Percentiles rank a stretch among this genome's conserved stretches.
These are phyloP conservation scores for Aspergillus felis DNA, from an alignment of 2,329 filamentous ascomycete genomes.

Conservation along the genomic window DNA sequence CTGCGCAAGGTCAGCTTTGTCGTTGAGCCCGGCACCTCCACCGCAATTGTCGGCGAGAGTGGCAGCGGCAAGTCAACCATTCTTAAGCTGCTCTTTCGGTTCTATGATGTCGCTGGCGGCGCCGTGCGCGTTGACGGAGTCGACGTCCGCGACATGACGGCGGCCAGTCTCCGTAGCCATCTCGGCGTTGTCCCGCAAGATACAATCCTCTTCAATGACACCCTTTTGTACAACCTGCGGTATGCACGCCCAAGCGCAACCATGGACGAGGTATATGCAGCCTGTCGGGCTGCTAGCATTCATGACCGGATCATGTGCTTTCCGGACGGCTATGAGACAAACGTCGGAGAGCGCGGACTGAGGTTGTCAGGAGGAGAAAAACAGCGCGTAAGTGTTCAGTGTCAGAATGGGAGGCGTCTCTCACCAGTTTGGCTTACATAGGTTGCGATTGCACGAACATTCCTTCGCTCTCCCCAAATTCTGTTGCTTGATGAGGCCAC, in stretches of 20 bases:
- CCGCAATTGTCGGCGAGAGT: slow-evolving; percentile 56
- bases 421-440: neutral
- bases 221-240: slow-evolving; percentile 61
- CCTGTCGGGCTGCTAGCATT: slow-evolving; percentile 68
- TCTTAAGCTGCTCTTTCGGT: slow-evolving; percentile 52
- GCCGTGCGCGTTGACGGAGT: slow-evolving; percentile 52
- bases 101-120: slow-evolving; percentile 51
- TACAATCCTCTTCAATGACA: slow-evolving; percentile 60
- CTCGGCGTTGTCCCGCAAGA: slow-evolving; percentile 65
- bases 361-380: slow-evolving; percentile 50
- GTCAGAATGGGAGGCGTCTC: neutral
- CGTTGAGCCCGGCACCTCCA: slow-evolving; percentile 47
- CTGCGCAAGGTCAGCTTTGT: slow-evolving; percentile 52
- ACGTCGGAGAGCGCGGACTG: slow-evolving; percentile 76
- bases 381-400: slow-evolving; percentile 37
- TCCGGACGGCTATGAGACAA: slow-evolving; percentile 78
- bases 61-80: slow-evolving; percentile 56
- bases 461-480: slow-evolving; percentile 42
- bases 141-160: slow-evolving; percentile 55
- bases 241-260: slow-evolving; percentile 63
- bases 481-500: slow-evolving; percentile 51
- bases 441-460: slow-evolving; percentile 43
- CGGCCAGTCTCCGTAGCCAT: slow-evolving; percentile 54
- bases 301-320: slow-evolving; percentile 84
- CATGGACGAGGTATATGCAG: slow-evolving; percentile 24